Conservation (phyloP, 345 rosid species). For the Eucalyptus pumila region DNA sequence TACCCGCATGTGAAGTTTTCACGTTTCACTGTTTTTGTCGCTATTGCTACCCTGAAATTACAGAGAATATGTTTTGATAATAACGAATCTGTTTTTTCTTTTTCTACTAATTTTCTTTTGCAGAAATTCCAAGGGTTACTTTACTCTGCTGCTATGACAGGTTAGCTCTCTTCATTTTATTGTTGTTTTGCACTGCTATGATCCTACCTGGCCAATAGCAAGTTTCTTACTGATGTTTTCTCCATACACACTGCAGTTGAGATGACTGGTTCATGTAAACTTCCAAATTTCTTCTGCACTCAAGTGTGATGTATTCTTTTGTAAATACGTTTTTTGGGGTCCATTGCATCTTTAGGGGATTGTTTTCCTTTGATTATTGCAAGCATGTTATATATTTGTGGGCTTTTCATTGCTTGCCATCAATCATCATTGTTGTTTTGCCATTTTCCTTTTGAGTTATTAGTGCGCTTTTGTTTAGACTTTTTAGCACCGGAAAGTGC, state of each 20-base stretch:
- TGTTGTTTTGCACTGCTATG: neutral
- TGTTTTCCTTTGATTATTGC: neutral
- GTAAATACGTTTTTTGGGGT: neutral
- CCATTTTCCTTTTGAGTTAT: neutral
- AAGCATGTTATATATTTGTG: neutral
- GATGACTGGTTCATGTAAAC: neutral
- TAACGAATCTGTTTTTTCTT: neutral
- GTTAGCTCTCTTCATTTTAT: slow-evolving; percentile 6
- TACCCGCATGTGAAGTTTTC: neutral
- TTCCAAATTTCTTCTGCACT: neutral
- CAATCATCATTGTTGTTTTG: neutral
- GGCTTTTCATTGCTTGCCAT: neutral
- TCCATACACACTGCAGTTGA: neutral
- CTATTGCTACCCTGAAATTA: neutral
- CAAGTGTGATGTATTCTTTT: neutral
- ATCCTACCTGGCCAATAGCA: neutral
- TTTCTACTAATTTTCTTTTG: slow-evolving; percentile 2
- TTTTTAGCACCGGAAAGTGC: neutral
- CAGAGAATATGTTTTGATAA: neutral
- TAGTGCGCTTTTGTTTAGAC: neutral
- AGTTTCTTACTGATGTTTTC: neutral
- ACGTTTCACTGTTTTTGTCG: neutral
- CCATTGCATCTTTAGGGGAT: neutral
- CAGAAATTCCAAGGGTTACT: slow-evolving; percentile 49
- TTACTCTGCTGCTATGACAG: slow-evolving; percentile 63